A percentile compares a stretch with the other conserved stretches of the same genome.
phyloP scores from a whole-genome alignment of 1,284 basidiomycete genomes.

The Butyriboletus appendiculatus region DNA sequence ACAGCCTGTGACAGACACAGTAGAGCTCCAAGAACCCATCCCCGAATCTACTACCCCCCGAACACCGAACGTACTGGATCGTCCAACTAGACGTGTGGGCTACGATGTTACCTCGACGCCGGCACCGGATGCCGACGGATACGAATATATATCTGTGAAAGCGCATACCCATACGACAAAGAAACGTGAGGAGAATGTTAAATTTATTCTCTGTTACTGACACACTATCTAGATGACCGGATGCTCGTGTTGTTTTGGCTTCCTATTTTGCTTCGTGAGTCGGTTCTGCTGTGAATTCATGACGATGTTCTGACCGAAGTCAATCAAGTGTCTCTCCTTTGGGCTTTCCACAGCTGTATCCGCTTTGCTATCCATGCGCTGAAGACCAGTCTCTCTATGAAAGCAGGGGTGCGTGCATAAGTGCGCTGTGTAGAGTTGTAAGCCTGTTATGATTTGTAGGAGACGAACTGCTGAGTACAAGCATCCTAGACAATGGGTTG shows the following conservation, averaged over 20 bases:
- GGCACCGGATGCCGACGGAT: constrained; percentile 67
- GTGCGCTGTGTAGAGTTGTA: constrained; percentile 2
- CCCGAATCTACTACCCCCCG: constrained; percentile 14
- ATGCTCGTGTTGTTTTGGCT: constrained; percentile 96
- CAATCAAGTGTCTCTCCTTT: constrained; percentile 62
- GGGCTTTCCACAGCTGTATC: constrained; percentile 62
- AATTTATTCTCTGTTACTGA: constrained; percentile 1
- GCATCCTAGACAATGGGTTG: constrained; percentile 2
- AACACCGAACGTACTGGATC: constrained; percentile 12
- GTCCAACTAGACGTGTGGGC: constrained; percentile 42
- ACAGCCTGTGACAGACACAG: constrained; percentile 9
- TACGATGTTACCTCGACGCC: constrained; percentile 53
- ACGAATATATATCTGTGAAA: constrained; percentile 58
- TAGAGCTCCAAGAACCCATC: constrained; percentile 8
- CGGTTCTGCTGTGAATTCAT: constrained; percentile 6
- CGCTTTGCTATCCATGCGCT: constrained; percentile 57
- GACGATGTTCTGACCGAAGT: constrained; percentile 25
- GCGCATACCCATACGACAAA: constrained; percentile 55
- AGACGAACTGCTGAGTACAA: not conserved
- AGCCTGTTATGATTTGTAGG: not conserved
- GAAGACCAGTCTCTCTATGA: constrained; percentile 51
- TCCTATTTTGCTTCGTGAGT: constrained; percentile 81
- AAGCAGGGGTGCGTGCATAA: constrained; percentile 43
- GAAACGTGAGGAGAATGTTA: constrained; percentile 59
- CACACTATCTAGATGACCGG: constrained; percentile 65